A percentile compares a stretch with the other conserved stretches of the same genome.
These are phyloP conservation scores for Pseudotsuga menziesii DNA, from an alignment of 75 land plant genomes.

Conservation along the genomic window DNA sequence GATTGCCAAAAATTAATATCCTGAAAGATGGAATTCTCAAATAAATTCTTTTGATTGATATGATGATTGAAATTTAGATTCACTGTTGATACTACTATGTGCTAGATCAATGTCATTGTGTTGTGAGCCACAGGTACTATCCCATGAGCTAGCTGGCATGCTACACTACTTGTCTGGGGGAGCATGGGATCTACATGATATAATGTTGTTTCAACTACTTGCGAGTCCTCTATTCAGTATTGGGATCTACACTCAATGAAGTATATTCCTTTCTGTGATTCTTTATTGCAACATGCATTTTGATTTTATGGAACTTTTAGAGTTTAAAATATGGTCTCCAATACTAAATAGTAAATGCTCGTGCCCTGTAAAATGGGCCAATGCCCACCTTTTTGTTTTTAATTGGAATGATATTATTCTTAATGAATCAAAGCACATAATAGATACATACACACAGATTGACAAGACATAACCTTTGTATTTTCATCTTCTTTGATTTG, in stretches of 20 bases:
- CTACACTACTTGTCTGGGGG: slow-evolving; percentile 78
- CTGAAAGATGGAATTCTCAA: neutral
- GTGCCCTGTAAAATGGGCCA: neutral
- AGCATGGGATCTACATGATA: slow-evolving; percentile 98
- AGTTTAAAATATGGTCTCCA: no score
- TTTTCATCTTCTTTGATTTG: no score
- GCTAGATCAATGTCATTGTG: neutral
- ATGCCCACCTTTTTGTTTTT: neutral
- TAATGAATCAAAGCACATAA: neutral
- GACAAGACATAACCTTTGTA: neutral
- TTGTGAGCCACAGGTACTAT: slow-evolving; percentile 46
- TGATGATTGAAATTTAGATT: no score
- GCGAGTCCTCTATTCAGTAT: slow-evolving; percentile 72
- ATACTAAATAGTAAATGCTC: neutral
- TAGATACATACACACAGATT: neutral
- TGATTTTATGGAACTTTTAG: no score
- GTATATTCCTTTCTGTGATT: slow-evolving; percentile 26
- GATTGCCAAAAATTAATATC: neutral
- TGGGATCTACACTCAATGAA: slow-evolving; percentile 95
- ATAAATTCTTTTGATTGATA: neutral
- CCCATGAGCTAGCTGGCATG: slow-evolving; percentile 61
- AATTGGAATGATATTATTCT: neutral
- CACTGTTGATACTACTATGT: neutral
- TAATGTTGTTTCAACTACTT: slow-evolving; percentile 58
- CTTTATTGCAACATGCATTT: no score